Conservation (phyloP, 1,284 basidiomycete species). For the Pholiota adiposa region DNA sequence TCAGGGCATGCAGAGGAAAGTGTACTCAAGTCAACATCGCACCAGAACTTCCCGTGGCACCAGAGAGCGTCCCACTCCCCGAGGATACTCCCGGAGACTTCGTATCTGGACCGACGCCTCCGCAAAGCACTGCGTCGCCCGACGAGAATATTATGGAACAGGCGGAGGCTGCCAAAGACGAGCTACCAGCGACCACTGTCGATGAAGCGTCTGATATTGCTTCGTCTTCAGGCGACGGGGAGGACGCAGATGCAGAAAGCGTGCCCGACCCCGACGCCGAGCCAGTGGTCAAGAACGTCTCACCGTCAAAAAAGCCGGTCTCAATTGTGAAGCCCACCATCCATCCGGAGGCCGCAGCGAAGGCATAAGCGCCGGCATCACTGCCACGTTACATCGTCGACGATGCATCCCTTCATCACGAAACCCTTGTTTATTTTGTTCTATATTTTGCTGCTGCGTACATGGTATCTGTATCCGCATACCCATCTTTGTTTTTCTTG, state of each 20-base stretch:
- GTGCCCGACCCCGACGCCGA: background rate
- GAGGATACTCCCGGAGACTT: conserved; percentile 42
- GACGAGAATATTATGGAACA: background rate
- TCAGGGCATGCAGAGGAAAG: conserved; percentile 15
- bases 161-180: background rate
- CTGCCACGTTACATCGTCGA: background rate
- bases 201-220: conserved; percentile 14
- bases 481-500: conserved; percentile 4
- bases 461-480: conserved; percentile 6
- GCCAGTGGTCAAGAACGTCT: background rate
- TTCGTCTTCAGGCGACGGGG: conserved; percentile 9
- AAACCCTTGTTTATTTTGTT: conserved; percentile 12
- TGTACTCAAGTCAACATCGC: background rate
- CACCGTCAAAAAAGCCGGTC: background rate
- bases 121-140: conserved; percentile 9
- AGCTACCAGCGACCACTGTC: background rate
- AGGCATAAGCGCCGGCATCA: background rate
- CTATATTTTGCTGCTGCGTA: conserved; percentile 3
- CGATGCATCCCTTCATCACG: conserved; percentile 1
- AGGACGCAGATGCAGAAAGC: conserved; percentile 1
- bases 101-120: conserved; percentile 18
- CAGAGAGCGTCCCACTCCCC: conserved; percentile 59
- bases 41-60: conserved; percentile 25
- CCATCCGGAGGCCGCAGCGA: background rate
- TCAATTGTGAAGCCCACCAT: background rate